Conservation (phyloP, 140 eudicot species). For the Senecio squalidus region DNA sequence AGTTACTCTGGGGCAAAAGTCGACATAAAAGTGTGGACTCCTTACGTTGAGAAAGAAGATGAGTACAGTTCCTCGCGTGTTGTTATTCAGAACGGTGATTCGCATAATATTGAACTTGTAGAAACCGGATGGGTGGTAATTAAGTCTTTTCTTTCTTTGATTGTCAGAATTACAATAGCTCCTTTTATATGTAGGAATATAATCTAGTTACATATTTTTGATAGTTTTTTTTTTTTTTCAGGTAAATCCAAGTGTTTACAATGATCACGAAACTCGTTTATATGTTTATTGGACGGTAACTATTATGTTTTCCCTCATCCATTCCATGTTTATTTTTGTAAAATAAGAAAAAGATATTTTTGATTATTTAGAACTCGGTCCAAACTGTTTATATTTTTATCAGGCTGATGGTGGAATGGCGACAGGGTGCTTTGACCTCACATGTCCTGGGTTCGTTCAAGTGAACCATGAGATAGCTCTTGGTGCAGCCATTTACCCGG, state of each 20-base stretch:
- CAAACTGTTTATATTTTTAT: neutral
- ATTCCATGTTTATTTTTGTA: neutral
- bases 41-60: slow-evolving; percentile 52
- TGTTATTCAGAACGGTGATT: slow-evolving; percentile 39
- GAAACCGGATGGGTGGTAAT: slow-evolving; percentile 65
- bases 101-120: slow-evolving; percentile 27
- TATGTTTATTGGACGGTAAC: slow-evolving; percentile 74
- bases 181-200: neutral
- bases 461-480: slow-evolving; percentile 64
- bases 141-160: slow-evolving; percentile 4
- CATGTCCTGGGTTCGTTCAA: slow-evolving; percentile 91
- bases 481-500: slow-evolving; percentile 67
- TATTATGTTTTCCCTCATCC: neutral
- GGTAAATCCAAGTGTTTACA: slow-evolving; percentile 81
- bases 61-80: slow-evolving; percentile 59
- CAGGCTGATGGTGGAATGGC: slow-evolving; percentile 52
- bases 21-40: slow-evolving; percentile 53
- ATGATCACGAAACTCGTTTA: slow-evolving; percentile 62
- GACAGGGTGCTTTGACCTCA: slow-evolving; percentile 80
- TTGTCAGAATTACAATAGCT: neutral
- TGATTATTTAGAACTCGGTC: too few species aligned
- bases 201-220: neutral
- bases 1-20: slow-evolving; percentile 56
- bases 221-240: slow-evolving; percentile 8
- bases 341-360: too few species aligned